A percentile compares a stretch with the other conserved stretches of the same genome.
phyloP scores from a whole-genome alignment of 2,329 filamentous ascomycete species.

The Metarhizium rileyi region DNA sequence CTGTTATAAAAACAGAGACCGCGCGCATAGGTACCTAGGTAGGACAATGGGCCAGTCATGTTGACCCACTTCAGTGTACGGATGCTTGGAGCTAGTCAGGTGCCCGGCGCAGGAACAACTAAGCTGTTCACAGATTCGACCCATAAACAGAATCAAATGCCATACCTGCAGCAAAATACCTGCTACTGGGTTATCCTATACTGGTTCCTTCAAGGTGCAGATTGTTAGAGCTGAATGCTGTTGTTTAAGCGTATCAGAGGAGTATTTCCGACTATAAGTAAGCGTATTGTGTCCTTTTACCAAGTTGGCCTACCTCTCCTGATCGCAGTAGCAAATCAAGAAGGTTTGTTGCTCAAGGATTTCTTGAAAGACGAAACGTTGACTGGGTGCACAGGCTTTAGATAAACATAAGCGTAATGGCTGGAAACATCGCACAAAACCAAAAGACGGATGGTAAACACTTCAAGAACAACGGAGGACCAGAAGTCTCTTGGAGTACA shows the following conservation, averaged over 20 bases:
- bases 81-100: neutral
- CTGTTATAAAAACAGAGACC: too few relatives aligned
- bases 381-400: neutral
- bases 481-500: neutral
- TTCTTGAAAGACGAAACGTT: neutral
- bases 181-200: neutral
- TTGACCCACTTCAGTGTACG: too few relatives aligned
- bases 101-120: too few relatives aligned
- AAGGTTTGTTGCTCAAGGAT: too few relatives aligned
- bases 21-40: too few relatives aligned
- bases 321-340: neutral
- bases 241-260: neutral
- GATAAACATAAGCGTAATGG: neutral
- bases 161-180: neutral
- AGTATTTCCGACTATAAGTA: neutral
- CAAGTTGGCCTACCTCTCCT: neutral
- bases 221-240: neutral
- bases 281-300: neutral
- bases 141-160: neutral
- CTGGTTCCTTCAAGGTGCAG: neutral
- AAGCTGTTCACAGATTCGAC: neutral
- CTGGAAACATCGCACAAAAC: neutral
- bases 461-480: neutral
- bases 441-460: conserved; percentile 1
- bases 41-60: too few relatives aligned